These are phyloP conservation scores for Cymbopogon citratus DNA, from an alignment of 176 grass and related monocot species.

Conservation along the genomic window DNA sequence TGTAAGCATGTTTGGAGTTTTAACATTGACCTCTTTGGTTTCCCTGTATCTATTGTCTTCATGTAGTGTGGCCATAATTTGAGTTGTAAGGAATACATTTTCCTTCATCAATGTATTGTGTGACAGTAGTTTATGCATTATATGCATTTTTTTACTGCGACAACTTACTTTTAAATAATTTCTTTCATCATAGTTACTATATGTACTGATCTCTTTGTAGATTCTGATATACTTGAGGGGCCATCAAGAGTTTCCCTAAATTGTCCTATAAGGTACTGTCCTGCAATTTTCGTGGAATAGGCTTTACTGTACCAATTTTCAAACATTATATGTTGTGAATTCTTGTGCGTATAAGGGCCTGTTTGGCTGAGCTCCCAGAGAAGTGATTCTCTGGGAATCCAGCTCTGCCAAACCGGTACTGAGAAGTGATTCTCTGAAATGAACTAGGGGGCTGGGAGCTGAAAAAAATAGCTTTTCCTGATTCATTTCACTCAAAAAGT, in stretches of 20 bases:
- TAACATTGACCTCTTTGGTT: neutral
- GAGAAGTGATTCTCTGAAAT: neutral
- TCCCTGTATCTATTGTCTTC: neutral
- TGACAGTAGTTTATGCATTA: neutral
- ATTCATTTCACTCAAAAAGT: neutral
- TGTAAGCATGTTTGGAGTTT: neutral
- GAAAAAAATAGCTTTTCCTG: neutral
- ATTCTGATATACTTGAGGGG: slow-evolving; percentile 89
- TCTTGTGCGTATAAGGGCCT: neutral
- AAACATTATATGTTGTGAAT: slow-evolving; percentile 3
- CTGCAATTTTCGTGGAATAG: slow-evolving; percentile 16
- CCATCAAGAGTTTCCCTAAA: slow-evolving; percentile 87
- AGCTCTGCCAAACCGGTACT: neutral
- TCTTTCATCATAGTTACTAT: neutral
- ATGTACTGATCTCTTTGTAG: slow-evolving; percentile 28
- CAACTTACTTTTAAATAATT: neutral
- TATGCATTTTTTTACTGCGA: neutral
- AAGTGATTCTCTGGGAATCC: neutral
- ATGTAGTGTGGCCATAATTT: neutral
- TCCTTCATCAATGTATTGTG: neutral
- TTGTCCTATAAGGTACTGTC: slow-evolving; percentile 90
- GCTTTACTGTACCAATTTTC: slow-evolving; percentile 5
- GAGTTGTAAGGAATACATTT: neutral
- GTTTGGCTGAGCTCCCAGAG: neutral
- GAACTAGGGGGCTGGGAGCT: neutral